Percentiles rank a stretch among this genome's conserved stretches.
These are phyloP conservation scores for Apiosordaria backusii DNA, from an alignment of 495 filamentous ascomycete genomes.

Conservation along the genomic window DNA sequence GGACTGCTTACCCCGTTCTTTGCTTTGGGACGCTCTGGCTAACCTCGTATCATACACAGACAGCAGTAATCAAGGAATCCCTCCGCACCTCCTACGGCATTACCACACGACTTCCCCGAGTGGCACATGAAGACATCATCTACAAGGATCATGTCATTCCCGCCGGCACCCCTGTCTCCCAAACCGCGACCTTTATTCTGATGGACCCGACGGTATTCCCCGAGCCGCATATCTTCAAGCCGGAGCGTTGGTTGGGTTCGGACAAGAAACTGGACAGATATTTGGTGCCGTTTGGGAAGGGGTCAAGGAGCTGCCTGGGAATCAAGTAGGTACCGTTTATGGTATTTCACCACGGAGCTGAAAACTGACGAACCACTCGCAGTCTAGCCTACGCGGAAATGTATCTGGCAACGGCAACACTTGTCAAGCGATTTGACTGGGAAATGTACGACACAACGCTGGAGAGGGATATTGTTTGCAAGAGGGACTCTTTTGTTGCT, in stretches of 20 bases:
- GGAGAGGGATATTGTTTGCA: conserved; percentile 18
- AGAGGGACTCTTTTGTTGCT: conserved; percentile 20
- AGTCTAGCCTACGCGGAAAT: conserved; percentile 29
- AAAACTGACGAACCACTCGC: background rate
- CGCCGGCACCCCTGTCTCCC: conserved; percentile 25
- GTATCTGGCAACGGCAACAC: conserved; percentile 13
- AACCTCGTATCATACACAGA: background rate
- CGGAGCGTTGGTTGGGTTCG: conserved; percentile 49
- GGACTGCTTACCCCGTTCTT: background rate
- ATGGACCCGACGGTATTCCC: conserved; percentile 45
- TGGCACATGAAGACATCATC: conserved; percentile 33
- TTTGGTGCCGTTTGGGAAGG: conserved; percentile 47
- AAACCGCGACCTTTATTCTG: conserved; percentile 34
- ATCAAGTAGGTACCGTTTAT: conserved; percentile 38
- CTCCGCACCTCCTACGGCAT: conserved; percentile 46
- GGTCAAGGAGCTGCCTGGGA: conserved; percentile 48
- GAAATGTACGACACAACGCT: conserved; percentile 21
- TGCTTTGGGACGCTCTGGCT: background rate
- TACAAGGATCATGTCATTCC: conserved; percentile 28
- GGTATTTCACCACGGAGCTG: background rate
- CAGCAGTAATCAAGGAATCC: conserved; percentile 45
- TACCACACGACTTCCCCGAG: conserved; percentile 38
- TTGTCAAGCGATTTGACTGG: conserved; percentile 20
- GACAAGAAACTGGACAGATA: conserved; percentile 43
- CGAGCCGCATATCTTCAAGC: conserved; percentile 44